Percentiles rank a stretch among this genome's conserved stretches.
These are phyloP conservation scores for Pseudogymnoascus verrucosus DNA, from an alignment of 2,329 filamentous ascomycete genomes.

Conservation along the genomic window DNA sequence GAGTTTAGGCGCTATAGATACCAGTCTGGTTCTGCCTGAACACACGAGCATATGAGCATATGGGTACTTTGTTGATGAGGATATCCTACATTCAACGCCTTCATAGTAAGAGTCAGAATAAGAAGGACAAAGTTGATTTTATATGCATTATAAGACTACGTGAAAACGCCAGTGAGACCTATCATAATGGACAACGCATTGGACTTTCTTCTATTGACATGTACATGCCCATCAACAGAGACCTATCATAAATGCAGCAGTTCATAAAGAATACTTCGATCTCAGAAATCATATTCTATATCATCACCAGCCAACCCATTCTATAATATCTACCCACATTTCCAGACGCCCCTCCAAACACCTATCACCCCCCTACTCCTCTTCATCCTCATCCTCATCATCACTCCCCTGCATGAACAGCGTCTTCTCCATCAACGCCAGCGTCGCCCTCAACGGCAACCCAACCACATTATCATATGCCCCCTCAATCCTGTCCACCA, in stretches of 20 bases:
- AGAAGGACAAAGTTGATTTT: neutral
- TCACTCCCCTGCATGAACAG: conserved; percentile 63
- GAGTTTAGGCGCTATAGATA: conserved; percentile 1
- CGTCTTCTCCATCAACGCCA: conserved; percentile 84
- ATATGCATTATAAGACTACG: neutral
- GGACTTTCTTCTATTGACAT: neutral
- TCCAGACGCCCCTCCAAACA: neutral
- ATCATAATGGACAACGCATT: neutral
- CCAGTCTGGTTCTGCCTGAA: neutral
- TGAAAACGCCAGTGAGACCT: neutral
- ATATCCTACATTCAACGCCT: neutral
- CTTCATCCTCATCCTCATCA: conserved; percentile 36
- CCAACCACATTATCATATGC: conserved; percentile 92
- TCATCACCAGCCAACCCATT: neutral
- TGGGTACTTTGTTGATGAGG: neutral
- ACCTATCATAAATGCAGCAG: neutral
- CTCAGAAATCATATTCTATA: neutral
- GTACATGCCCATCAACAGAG: neutral
- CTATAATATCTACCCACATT: neutral
- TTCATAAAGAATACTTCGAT: neutral
- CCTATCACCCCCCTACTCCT: conserved; percentile 1
- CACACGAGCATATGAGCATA: neutral
- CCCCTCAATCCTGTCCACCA: conserved; percentile 85
- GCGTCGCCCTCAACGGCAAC: conserved; percentile 67
- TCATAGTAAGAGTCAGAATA: neutral